Base-by-base conservation (phyloP, 2,329 filamentous ascomycete genomes). In the Pezicula rhizophila region DNA sequence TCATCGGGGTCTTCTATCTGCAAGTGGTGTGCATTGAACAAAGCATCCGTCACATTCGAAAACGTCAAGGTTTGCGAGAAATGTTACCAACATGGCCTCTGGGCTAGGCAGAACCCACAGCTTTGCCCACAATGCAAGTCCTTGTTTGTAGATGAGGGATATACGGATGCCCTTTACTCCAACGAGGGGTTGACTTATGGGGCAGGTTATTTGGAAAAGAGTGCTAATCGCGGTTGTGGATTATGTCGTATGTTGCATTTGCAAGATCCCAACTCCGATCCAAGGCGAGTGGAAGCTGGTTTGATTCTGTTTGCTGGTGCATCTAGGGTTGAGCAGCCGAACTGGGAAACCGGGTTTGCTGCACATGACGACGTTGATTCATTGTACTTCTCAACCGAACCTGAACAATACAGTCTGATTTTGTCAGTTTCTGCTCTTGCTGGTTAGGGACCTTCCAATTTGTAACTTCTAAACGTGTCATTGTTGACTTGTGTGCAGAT, bases 231-330 rank as follows among this genome's bases (percentile, higher is more conserved):
- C 14, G 49, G 49, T 28, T 51, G 49, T 39, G 28, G 31, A 18
- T 25, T 51, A n/a, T 51, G 49, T 33, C 23, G 49, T 10, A 48
- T 51, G 8, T 45, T 51, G 17, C 46, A 44, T 8, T 31, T 51
- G 31, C 45, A 51, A 37, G 49, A 51, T 42, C 41, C 35, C 14
- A 51, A 51, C 38, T 5, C 35, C 26, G 42, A 42, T 12, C 23
- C 23, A 10, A 34, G 26, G 12, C 26, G 49, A 8, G 11, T 38
- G 18, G 7, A 20, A 18, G 43, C 23, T 45, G 26, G 46, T 45
- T 15, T 41, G 42, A 12, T 26, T 42, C n/a, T 42, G 4, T 23
- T 20, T 42, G 8, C 40, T 20, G n/a, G 40, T 14, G 17, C 23
- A 42, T 8, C 17, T 8, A 25, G 17, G n/a, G 38, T 11, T 3